Evolutionary conservation across 768 basidiomycete species (phyloP), one percentile per base, ranked within the genome.

Genomic region (Agrocybe chaxingu): DNA sequence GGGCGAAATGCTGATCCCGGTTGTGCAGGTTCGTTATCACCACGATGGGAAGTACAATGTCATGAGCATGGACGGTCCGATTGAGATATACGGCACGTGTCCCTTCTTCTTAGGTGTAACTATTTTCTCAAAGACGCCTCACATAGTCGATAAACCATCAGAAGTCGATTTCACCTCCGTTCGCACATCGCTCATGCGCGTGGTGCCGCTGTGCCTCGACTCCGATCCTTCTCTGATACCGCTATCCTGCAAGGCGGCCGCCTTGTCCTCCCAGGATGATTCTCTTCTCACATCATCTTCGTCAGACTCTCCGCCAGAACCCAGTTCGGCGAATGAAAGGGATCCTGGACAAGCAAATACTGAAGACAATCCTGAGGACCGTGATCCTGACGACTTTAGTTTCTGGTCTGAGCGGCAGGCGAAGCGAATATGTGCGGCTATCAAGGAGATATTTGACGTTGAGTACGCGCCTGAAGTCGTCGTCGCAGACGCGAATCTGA

Each of bases 21-120:
- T 19, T 19, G 40, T 43, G 24, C 54, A 89, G 88, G 74, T 88
- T 52, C 85, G 92, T 3, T 95, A 94, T 64, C 97, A 99, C 61
- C 95, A 98, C 62, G 92, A 97, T 66, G 94, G 93, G 42, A 98
- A 95, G 66, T 90, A 99, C 69, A 97, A 94, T 66, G 97, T 98
- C 49, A 88, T 98, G 81, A 81, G 84, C 47, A 62, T 87, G 46
- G 84, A 89, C 42, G 89, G 86, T 1, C 92, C 93, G 7, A 72
- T 98, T 51, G 92, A 97, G 63, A 85, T 99, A 31, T 91, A 84
- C 54, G 89, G 96, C 93, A 55, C 50, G 88, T 71, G 32, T 29
- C 42, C 44, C 34, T 33, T 37, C 24, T 52, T 29, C 19, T 24
- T 36, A 3, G 5, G 24, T 24, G 3, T 24, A 24, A 24, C 41